These are phyloP conservation scores for Verticillium klebahnii DNA, from an alignment of 2,329 filamentous ascomycete genomes.

Conservation along the genomic window DNA sequence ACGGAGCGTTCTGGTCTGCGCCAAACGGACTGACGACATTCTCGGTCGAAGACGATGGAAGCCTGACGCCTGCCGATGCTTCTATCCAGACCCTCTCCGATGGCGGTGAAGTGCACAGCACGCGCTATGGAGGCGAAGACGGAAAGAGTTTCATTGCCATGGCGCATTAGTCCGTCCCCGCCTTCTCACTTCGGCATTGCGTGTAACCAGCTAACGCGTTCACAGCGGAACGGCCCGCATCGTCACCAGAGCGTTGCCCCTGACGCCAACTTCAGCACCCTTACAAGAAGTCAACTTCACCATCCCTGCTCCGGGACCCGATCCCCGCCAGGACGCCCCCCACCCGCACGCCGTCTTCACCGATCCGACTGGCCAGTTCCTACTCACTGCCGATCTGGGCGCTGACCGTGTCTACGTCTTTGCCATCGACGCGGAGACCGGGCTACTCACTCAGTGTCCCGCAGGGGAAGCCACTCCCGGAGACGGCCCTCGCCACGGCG, in stretches of 20 bases:
- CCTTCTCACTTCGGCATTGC: neutral
- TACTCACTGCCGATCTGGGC: slow-evolving; percentile 49
- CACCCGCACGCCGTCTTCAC: slow-evolving; percentile 49
- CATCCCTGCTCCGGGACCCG: slow-evolving; percentile 35
- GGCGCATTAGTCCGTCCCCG: slow-evolving; percentile 35
- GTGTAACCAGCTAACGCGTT: neutral
- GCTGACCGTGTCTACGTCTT: slow-evolving; percentile 51
- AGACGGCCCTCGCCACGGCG: slow-evolving; percentile 48
- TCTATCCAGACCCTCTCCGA: slow-evolving; percentile 19
- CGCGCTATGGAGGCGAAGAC: slow-evolving; percentile 31
- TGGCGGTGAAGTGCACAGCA: slow-evolving; percentile 35
- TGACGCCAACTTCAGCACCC: slow-evolving; percentile 20
- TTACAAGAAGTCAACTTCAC: slow-evolving; percentile 35
- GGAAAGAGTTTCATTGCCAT: slow-evolving; percentile 36
- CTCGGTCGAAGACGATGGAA: slow-evolving; percentile 24
- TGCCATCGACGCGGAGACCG: slow-evolving; percentile 38
- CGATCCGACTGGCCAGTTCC: slow-evolving; percentile 42
- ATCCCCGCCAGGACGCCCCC: slow-evolving; percentile 47
- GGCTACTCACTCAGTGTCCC: slow-evolving; percentile 39
- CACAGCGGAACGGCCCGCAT: slow-evolving; percentile 35
- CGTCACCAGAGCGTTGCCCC: slow-evolving; percentile 37
- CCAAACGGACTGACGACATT: slow-evolving; percentile 27
- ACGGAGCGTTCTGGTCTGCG: slow-evolving; percentile 29
- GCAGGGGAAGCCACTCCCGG: slow-evolving; percentile 36
- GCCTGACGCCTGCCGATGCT: slow-evolving; percentile 21